A percentile compares a stretch with the other conserved stretches of the same genome.
phyloP scores from a whole-genome alignment of 2,329 filamentous ascomycete species.

The Aspergillus luchuensis region DNA sequence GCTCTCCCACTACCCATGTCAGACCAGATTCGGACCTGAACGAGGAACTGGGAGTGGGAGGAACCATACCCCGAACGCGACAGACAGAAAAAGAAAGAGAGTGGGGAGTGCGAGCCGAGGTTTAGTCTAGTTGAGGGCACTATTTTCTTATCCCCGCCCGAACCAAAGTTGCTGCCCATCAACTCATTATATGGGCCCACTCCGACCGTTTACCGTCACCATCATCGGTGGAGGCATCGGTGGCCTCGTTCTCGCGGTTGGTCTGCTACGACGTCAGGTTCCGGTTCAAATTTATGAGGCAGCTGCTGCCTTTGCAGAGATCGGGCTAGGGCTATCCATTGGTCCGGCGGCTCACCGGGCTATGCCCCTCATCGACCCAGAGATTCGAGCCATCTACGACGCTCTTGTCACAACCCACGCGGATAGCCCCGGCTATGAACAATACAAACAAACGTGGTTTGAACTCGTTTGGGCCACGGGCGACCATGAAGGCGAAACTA shows the following conservation, averaged over 20 bases:
- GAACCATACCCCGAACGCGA: background rate
- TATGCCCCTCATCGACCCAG: slow-evolving; percentile 55
- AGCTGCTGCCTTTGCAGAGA: slow-evolving; percentile 57
- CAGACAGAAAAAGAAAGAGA: background rate
- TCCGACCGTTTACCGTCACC: slow-evolving; percentile 51
- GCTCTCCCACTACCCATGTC: background rate
- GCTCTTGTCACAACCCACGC: slow-evolving; percentile 36
- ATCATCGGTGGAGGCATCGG: slow-evolving; percentile 63
- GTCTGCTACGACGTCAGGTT: slow-evolving; percentile 50
- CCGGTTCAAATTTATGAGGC: slow-evolving; percentile 59
- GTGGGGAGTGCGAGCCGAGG: background rate
- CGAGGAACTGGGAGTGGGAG: background rate
- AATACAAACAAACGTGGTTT: slow-evolving; percentile 36
- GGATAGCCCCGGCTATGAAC: slow-evolving; percentile 35
- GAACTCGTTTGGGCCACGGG: slow-evolving; percentile 27
- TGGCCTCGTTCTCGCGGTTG: slow-evolving; percentile 58
- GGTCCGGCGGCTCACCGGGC: slow-evolving; percentile 59
- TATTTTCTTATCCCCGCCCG: background rate
- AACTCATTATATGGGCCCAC: background rate
- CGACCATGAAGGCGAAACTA: slow-evolving; percentile 20
- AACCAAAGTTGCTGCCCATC: background rate
- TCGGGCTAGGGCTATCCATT: slow-evolving; percentile 61
- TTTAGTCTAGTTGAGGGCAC: background rate
- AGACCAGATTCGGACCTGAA: background rate
- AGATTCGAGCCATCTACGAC: slow-evolving; percentile 34